Conservation (phyloP, 2,329 filamentous ascomycete genomes). For the Xylariaceae sp. region DNA sequence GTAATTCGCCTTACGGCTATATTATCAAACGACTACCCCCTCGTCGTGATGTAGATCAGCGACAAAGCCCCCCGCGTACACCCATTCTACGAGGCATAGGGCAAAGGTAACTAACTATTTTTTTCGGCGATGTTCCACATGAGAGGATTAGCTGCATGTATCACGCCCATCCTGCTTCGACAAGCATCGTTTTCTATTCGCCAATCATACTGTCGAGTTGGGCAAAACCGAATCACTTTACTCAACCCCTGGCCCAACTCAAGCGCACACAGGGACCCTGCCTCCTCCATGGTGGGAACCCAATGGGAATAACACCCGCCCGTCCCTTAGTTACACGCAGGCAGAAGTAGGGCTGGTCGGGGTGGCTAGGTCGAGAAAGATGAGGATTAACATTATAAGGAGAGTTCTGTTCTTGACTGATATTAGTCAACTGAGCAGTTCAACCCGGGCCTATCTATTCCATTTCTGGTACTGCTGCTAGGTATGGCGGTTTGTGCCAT, state of each 20-base stretch:
- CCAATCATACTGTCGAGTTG: conserved; percentile 15
- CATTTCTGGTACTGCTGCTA: too few relatives aligned
- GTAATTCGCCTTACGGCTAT: neutral
- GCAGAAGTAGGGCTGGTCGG: too few relatives aligned
- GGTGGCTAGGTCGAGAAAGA: neutral
- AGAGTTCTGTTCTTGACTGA: too few relatives aligned
- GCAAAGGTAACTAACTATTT: neutral
- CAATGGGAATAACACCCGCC: neutral
- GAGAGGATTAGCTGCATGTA: conserved; percentile 8
- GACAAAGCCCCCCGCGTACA: conserved; percentile 7
- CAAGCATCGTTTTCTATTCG: neutral
- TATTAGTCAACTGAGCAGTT: too few relatives aligned
- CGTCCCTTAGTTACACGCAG: neutral
- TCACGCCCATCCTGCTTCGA: conserved; percentile 4
- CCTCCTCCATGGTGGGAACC: conserved; percentile 3
- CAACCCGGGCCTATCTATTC: too few relatives aligned
- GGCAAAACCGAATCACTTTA: conserved; percentile 19
- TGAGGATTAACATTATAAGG: too few relatives aligned
- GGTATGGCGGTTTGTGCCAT: too few relatives aligned
- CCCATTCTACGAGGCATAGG: neutral
- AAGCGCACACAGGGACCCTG: conserved; percentile 14
- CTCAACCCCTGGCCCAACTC: neutral
- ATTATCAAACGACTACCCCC: neutral
- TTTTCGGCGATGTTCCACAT: conserved; percentile 9
- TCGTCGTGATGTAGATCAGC: neutral